These are phyloP conservation scores for Eucalyptus cloeziana DNA, from an alignment of 345 rosid species.

Conservation along the genomic window DNA sequence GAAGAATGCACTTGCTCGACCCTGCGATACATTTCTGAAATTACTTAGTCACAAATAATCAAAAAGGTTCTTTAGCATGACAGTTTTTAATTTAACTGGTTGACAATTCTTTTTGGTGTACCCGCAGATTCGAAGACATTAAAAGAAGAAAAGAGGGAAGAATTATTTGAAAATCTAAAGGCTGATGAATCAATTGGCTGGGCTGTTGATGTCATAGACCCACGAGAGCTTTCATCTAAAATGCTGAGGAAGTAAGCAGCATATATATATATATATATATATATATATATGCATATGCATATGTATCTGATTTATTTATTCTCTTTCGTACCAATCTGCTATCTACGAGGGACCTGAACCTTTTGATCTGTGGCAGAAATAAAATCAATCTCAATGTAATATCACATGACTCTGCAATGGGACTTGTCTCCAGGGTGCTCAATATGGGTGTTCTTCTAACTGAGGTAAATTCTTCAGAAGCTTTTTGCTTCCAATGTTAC, in stretches of 20 bases:
- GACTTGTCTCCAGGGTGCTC: constrained; percentile 56
- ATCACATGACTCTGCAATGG: constrained; percentile 90
- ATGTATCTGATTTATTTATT: not conserved
- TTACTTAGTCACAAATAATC: not conserved
- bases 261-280: not conserved
- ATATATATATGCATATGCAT: too few relatives aligned
- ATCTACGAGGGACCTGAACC: not conserved
- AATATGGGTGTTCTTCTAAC: constrained; percentile 75
- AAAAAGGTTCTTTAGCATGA: not conserved
- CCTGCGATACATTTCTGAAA: not conserved
- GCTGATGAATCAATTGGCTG: constrained; percentile 73
- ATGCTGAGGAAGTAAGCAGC: constrained; percentile 73
- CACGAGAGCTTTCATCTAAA: constrained; percentile 81
- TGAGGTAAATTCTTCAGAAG: constrained; percentile 34
- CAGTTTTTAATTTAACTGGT: not conserved
- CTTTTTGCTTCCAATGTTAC: not conserved
- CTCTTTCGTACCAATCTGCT: not conserved
- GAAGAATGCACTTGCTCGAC: not conserved
- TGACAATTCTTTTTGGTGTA: not conserved
- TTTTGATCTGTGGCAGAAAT: constrained; percentile 27
- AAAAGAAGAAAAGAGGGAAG: constrained; percentile 92
- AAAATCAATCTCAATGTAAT: constrained; percentile 84
- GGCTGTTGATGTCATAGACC: constrained; percentile 96
- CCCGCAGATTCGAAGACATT: constrained; percentile 83
- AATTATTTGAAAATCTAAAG: constrained; percentile 61